Base-by-base conservation (phyloP, 2,329 filamentous ascomycete species). In the Clarireedia hainanense region DNA sequence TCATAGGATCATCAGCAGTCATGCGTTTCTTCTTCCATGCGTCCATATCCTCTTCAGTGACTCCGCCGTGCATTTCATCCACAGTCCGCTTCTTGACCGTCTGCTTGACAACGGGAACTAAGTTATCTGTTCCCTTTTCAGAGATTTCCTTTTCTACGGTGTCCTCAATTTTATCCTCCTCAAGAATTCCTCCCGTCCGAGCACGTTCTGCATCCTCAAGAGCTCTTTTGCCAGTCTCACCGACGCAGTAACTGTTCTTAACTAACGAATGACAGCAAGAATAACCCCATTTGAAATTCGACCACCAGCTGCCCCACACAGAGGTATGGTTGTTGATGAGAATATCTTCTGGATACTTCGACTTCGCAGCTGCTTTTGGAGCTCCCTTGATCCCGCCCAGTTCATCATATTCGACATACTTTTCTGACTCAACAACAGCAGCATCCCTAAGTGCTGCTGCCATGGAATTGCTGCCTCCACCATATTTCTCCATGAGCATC, bases 221-320 rank as follows among this genome's bases (percentile, higher is more conserved):
- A 1, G 90, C 91, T 59, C 74, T 75, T 70, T 84, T 95, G 37
- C 94, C 94, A 57, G 88, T 89, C 58, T 94, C 89, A 26, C 94
- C 94, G 0, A 92, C 97, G 71, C 94, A 99, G 68, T 97, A 99
- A 67, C 91, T 96, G 72, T 99, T 97, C 74, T 95, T 96, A 60
- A 95, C 82, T 23, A 84, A 86, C 0, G 91, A 96, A 70, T 95
- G 91, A 75, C 94, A 99, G 71, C 94, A 99, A 23, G 88, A 81
- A 71, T 96, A 99, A 1, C 94, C 94, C 94, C 94, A 99, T 71
- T 86, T 81, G 74, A 96, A 97, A 67, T 89, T 85, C 52, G 84
- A 82, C 94, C 94, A 99, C 94, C 94, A 99, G 67, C 91, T 96
- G 49, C 94, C 94, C 89, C 91, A 99, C 3, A 96, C 86, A 0